Evolutionary conservation across 2,329 filamentous ascomycete species (phyloP).

Genomic region (Phialophora expanda): DNA sequence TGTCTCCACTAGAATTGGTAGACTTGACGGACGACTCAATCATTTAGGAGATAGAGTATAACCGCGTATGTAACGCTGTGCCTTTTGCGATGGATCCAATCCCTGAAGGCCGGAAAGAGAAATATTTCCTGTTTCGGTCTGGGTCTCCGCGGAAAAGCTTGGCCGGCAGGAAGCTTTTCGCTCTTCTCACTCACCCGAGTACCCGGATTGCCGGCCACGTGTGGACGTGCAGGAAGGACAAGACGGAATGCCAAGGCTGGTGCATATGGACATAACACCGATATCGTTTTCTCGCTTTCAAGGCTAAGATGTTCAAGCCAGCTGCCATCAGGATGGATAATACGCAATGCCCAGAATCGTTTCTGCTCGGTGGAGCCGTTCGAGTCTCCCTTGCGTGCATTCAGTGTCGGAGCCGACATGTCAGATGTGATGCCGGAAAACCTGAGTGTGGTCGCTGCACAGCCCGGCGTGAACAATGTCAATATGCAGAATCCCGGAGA

Average conservation of each 20-base stretch:
- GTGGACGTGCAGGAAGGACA: not conserved
- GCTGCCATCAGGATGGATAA: not conserved
- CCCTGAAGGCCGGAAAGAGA: not conserved
- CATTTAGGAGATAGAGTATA: not conserved
- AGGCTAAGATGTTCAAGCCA: not conserved
- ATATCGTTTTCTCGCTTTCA: not conserved
- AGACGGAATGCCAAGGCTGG: not conserved
- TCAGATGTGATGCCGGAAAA: constrained; percentile 55
- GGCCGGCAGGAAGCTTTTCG: too few relatives aligned
- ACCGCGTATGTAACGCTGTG: not conserved
- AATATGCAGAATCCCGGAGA: constrained; percentile 56
- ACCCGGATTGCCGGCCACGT: constrained; percentile 3
- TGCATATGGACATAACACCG: not conserved
- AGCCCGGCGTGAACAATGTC: constrained; percentile 52
- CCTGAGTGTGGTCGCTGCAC: constrained; percentile 53
- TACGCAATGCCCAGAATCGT: not conserved
- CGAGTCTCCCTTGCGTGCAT: constrained; percentile 38
- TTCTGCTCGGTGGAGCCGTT: not conserved
- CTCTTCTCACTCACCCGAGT: not conserved
- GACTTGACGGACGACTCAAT: not conserved
- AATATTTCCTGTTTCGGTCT: not conserved
- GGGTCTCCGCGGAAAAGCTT: not conserved
- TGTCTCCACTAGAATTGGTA: not conserved
- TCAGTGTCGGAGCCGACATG: constrained; percentile 48
- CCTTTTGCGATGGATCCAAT: not conserved